Evolutionary conservation across 805 yeast species (phyloP), one percentile per base, ranked within the genome.

Genomic region (Zygosaccharomyces gambellarensis): DNA sequence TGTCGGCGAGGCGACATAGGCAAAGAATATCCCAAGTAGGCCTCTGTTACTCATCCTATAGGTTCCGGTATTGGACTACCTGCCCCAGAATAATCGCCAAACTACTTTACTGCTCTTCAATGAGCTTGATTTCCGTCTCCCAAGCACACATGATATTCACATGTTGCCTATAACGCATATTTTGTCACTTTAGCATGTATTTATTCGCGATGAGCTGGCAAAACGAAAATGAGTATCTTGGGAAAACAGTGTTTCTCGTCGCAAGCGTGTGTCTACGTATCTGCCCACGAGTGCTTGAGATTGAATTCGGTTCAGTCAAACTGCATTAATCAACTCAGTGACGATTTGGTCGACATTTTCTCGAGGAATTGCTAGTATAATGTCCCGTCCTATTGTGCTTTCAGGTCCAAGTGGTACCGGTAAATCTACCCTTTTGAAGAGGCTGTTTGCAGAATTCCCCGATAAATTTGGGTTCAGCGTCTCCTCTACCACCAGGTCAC

Each of bases 371-470:
- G 22, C 38, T 17, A 23, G 34, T 23, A 36, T 25, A 2, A 67
- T 67, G 70, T 53, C 67, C 40, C 87, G 94, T 71, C 98, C 97
- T 45, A 84, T 94, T 56, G 97, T 94, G 55, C 79, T 94, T 54
- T 90, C 97, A 38, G 99, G 99, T 58, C 99, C 99, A 48, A 88
- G 97, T 45, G 96, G 82, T 60, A 78, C 97, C 34, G 99, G 99
- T 55, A 94, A 94, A 71, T 89, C 97, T 57, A 94, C 99, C 10
- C 76, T 94, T 48, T 76, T 94, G 66, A 90, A 94, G 73, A 85
- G 83, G 67, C 76, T 94, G 56, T 87, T 94, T 64, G 90, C 86
- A 42, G 98, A 92, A 68, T 90, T 68, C 70, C 99, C 99, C 52
- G 83, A 79, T 59, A 80, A 75, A 53, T 94, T 94, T 71, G 99